Percentiles rank a stretch among this genome's conserved stretches.
These are phyloP conservation scores for Calonectria pauciramosa DNA, from an alignment of 2,329 filamentous ascomycete species.

Conservation along the genomic window DNA sequence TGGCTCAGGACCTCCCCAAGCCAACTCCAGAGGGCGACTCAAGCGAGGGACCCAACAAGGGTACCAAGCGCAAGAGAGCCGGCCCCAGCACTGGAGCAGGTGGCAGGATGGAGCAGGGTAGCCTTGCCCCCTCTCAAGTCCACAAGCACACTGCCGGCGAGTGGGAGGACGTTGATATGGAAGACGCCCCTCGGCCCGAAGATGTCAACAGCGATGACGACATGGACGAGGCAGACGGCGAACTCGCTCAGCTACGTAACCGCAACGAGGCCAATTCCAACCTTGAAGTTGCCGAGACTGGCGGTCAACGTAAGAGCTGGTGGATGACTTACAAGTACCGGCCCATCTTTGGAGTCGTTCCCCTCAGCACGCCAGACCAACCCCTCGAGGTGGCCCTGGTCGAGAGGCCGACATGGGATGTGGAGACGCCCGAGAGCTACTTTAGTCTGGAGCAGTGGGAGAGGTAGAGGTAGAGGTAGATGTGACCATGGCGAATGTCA, in stretches of 20 bases:
- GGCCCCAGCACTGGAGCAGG: constrained; percentile 66
- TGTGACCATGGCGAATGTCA: constrained; percentile 4
- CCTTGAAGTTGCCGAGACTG: constrained; percentile 38
- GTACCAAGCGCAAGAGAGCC: constrained; percentile 68
- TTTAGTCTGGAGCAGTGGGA: constrained; percentile 70
- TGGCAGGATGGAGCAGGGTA: constrained; percentile 63
- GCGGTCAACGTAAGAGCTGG: constrained; percentile 56
- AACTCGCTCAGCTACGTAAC: constrained; percentile 53
- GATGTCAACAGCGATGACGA: constrained; percentile 55
- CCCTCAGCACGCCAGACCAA: constrained; percentile 55
- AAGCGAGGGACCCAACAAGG: constrained; percentile 44
- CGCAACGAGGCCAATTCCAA: constrained; percentile 37
- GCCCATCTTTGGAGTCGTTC: constrained; percentile 84
- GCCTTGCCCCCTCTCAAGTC: constrained; percentile 60
- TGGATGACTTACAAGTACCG: constrained; percentile 96
- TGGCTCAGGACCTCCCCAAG: constrained; percentile 76
- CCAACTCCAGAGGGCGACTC: constrained; percentile 47
- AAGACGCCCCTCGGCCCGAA: constrained; percentile 53
- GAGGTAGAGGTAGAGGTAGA: constrained; percentile 58
- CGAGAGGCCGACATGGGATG: constrained; percentile 87
- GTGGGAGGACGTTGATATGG: constrained; percentile 55
- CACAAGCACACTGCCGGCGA: constrained; percentile 57
- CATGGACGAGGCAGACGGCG: constrained; percentile 51
- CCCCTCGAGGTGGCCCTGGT: constrained; percentile 86
- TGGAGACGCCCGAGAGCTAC: constrained; percentile 81